These are phyloP conservation scores for Pseudozyma pruni DNA, from an alignment of 1,284 basidiomycete species.

Conservation along the genomic window DNA sequence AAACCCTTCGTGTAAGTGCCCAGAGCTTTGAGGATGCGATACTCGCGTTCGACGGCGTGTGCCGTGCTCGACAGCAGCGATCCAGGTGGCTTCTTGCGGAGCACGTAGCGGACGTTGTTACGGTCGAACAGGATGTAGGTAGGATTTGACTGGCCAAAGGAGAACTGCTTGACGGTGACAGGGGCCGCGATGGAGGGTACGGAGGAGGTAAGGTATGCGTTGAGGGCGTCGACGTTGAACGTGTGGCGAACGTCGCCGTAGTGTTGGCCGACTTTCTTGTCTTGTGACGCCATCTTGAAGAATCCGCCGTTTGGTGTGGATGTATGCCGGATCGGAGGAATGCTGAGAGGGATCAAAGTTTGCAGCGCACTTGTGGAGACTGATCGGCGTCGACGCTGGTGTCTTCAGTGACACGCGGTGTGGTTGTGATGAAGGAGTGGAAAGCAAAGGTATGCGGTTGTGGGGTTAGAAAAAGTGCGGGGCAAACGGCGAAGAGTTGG, in stretches of 20 bases:
- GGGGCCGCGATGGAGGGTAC: slow-evolving; percentile 76
- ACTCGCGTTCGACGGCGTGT: slow-evolving; percentile 94
- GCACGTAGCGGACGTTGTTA: slow-evolving; percentile 78
- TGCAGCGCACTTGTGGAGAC: no score
- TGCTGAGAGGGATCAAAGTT: no score
- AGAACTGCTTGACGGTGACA: slow-evolving; percentile 88
- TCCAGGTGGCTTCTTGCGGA: slow-evolving; percentile 93
- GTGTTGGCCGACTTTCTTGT: slow-evolving; percentile 48
- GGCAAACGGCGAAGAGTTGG: no score
- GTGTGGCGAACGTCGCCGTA: slow-evolving; percentile 55
- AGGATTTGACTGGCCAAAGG: slow-evolving; percentile 80
- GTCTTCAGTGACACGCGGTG: no score
- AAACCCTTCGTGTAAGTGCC: slow-evolving; percentile 29
- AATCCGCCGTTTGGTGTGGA: no score
- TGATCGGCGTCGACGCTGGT: no score
- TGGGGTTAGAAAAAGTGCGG: no score
- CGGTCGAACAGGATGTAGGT: slow-evolving; percentile 80
- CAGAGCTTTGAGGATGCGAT: slow-evolving; percentile 77
- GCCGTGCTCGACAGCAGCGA: slow-evolving; percentile 85
- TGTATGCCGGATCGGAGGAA: no score
- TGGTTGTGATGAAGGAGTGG: no score
- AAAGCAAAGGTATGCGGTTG: no score
- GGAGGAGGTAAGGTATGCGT: slow-evolving; percentile 74
- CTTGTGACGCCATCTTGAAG: not conserved
- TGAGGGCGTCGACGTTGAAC: slow-evolving; percentile 44